Percentiles rank a stretch among this genome's conserved stretches.
These are phyloP conservation scores for Phytophthora multivora DNA, from an alignment of 352 stramenopile genomes.

Conservation along the genomic window DNA sequence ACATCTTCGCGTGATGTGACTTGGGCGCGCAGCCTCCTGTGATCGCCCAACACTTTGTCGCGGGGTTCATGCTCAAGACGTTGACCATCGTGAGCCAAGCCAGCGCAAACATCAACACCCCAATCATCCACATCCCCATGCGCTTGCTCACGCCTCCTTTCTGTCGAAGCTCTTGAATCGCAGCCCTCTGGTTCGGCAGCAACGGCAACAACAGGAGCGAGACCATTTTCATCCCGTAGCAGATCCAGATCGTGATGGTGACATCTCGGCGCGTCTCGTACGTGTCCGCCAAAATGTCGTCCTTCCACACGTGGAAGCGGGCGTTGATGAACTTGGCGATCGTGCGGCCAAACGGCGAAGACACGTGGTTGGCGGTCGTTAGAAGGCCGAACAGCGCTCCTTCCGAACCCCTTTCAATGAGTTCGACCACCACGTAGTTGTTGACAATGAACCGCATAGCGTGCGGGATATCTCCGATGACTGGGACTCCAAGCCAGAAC, in stretches of 20 bases:
- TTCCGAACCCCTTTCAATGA: conserved; percentile 54
- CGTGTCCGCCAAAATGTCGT: conserved; percentile 53
- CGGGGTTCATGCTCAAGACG: conserved; percentile 54
- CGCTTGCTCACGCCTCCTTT: conserved; percentile 42
- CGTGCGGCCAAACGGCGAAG: conserved; percentile 47
- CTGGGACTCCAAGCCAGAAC: conserved; percentile 57
- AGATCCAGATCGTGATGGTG: conserved; percentile 59
- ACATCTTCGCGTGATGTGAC: conserved; percentile 10
- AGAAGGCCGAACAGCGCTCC: conserved; percentile 54
- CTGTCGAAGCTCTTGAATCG: conserved; percentile 34
- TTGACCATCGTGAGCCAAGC: conserved; percentile 48
- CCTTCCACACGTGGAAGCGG: conserved; percentile 52
- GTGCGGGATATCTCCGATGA: conserved; percentile 50
- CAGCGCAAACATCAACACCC: conserved; percentile 37
- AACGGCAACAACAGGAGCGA: conserved; percentile 51
- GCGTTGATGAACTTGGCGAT: conserved; percentile 58
- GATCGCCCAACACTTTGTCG: conserved; percentile 66
- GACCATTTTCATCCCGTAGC: conserved; percentile 54
- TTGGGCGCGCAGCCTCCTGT: conserved; percentile 54
- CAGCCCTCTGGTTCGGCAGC: conserved; percentile 44
- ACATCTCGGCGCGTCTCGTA: conserved; percentile 53
- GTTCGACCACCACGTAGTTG: conserved; percentile 57
- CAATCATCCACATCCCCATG: conserved; percentile 40
- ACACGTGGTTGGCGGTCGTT: conserved; percentile 51
- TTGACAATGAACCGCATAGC: conserved; percentile 55